These are phyloP conservation scores for Perkinsus chesapeaki DNA, from an alignment of 169 alveolate species.

Conservation along the genomic window DNA sequence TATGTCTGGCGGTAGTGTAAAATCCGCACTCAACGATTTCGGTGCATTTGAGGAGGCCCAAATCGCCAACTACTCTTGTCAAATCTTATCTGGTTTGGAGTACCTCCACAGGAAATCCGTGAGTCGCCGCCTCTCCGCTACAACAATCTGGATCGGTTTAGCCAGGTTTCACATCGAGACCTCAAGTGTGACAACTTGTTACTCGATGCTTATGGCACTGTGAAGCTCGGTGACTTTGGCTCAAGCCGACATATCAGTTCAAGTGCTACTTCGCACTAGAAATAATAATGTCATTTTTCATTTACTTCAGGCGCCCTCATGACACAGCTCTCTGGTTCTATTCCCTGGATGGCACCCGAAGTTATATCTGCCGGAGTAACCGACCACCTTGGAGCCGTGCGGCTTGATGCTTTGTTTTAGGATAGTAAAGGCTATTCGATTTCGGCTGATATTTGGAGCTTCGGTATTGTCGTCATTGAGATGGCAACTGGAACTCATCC, in stretches of 20 bases:
- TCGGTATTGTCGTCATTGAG: slow-evolving; percentile 39
- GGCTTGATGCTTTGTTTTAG: not conserved
- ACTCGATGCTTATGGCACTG: not conserved
- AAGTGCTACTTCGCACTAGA: not conserved
- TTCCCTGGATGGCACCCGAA: not conserved
- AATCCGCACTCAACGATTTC: not conserved
- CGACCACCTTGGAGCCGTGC: not conserved
- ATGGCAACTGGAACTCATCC: slow-evolving; percentile 45
- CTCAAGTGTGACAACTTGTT: not conserved
- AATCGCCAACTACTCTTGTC: not conserved
- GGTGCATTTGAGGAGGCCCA: not conserved
- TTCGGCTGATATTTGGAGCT: slow-evolving; percentile 37
- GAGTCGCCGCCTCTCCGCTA: not conserved
- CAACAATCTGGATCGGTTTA: not conserved
- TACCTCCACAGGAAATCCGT: not conserved
- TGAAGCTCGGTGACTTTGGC: not conserved
- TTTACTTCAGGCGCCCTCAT: not conserved
- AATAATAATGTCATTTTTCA: not conserved
- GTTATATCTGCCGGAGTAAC: not conserved
- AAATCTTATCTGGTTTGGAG: not conserved
- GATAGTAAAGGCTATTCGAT: not conserved
- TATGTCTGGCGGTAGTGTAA: not conserved
- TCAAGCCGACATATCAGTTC: not conserved
- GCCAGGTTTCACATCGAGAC: not conserved
- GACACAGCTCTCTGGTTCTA: not conserved